Base-by-base conservation (phyloP, 345 rosid species). In the Geranium rotundifolium region DNA sequence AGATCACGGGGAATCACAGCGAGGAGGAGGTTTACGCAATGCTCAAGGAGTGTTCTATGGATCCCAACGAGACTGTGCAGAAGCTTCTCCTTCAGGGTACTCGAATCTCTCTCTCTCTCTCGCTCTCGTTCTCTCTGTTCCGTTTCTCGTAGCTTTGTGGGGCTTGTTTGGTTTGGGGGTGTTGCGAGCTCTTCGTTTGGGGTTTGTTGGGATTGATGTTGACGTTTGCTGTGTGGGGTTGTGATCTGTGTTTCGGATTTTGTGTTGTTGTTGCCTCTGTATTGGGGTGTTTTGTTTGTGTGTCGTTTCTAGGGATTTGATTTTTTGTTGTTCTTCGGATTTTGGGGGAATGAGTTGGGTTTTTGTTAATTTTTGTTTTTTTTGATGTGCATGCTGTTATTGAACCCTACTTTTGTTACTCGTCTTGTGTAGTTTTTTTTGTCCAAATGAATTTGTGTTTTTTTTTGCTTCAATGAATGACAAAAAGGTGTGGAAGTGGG, bases 1-100 rank as follows among this genome's bases (percentile, higher is more conserved):
- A 91, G 89, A 84, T 82, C 83, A 76, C 86, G 55, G 77, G 81
- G 23, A 81, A 81, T 79, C 90, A 89, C 63, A 80, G 85, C 70
- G 98, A 91, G 39, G 98, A 91, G 14, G 98, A 91, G 82, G 89
- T 91, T 80, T 80, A 77, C 68, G 91, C 98, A 77, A 89, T 86
- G 92, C 95, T 91, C 56, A 79, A 71, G 73, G 95, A 88, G 63
- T 91, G 98, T 41, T 80, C 82, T 19, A 89, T 89, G 98, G 88
- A 91, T 89, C 98, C 95, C 61, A 84, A 91, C 59, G 96, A 91
- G 79, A 77, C 98, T 58, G 39, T 75, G 59, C 90, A 89, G 63
- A 87, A 79, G 75, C 79, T 91, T 19, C 89, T 87, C 58, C 64
- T 34, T 59, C 88, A 83, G 75, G 95, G 98, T 91, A 58, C 58